Conservation (phyloP, 1,139 yeast genomes). For the Kodamaea ohmeri region DNA sequence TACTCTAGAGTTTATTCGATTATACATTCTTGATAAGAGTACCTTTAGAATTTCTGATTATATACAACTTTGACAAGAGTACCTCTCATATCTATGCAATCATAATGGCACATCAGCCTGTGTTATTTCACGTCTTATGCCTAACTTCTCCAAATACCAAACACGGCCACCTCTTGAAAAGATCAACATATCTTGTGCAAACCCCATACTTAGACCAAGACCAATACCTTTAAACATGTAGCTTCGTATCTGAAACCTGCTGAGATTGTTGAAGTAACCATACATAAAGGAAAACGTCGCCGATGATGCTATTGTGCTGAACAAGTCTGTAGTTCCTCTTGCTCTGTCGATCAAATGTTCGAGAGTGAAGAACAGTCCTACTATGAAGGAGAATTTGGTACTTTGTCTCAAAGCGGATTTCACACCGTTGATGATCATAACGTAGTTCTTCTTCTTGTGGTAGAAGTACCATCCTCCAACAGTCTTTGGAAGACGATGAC, state of each 20-base stretch:
- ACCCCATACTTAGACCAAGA: slow-evolving; percentile 59
- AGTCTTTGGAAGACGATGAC: slow-evolving; percentile 74
- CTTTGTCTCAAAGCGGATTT: slow-evolving; percentile 44
- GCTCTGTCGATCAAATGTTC: slow-evolving; percentile 59
- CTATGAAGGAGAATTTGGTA: slow-evolving; percentile 44
- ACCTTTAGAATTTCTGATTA: too few species aligned
- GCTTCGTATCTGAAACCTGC: slow-evolving; percentile 45
- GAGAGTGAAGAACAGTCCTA: slow-evolving; percentile 53
- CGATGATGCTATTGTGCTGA: slow-evolving; percentile 59
- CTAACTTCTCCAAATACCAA: slow-evolving; percentile 52
- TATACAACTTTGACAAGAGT: too few species aligned
- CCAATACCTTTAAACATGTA: slow-evolving; percentile 53
- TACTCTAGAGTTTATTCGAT: too few species aligned
- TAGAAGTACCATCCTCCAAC: slow-evolving; percentile 90
- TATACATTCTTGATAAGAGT: too few species aligned
- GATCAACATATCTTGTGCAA: slow-evolving; percentile 62
- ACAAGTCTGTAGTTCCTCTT: slow-evolving; percentile 54
- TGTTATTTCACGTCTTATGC: slow-evolving; percentile 17
- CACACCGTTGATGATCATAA: slow-evolving; percentile 58
- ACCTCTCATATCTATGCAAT: too few species aligned
- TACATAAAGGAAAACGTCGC: slow-evolving; percentile 50
- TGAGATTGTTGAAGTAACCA: slow-evolving; percentile 45
- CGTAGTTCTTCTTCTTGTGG: slow-evolving; percentile 80
- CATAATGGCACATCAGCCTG: too few species aligned
- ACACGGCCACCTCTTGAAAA: slow-evolving; percentile 57